Evolutionary conservation across 805 yeast species (phyloP).

Genomic region (Candida chauliodis): DNA sequence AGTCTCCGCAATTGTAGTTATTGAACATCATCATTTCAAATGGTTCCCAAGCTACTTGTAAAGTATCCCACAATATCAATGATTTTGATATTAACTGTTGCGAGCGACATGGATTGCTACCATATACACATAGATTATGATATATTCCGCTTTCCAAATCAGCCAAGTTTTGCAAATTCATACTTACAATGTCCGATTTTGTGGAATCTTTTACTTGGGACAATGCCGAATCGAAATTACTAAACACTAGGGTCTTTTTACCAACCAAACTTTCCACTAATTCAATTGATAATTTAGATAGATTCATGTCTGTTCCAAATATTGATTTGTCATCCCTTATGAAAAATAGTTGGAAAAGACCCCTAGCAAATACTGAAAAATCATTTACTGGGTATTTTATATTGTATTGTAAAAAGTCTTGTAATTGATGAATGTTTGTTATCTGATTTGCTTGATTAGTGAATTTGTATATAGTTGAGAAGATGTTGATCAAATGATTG

Average conservation of each 20-base stretch:
- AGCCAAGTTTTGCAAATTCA: conserved; percentile 29
- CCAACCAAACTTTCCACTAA: conserved; percentile 46
- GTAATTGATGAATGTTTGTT: conserved; percentile 21
- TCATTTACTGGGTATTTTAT: conserved; percentile 20
- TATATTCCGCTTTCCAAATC: conserved; percentile 46
- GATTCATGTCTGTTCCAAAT: conserved; percentile 40
- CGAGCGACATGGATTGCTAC: conserved; percentile 73
- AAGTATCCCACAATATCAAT: conserved; percentile 66
- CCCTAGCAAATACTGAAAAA: conserved; percentile 53
- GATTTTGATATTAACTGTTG: conserved; percentile 65
- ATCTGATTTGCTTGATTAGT: conserved; percentile 17
- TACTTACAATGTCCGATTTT: conserved; percentile 9
- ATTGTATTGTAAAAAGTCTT: conserved; percentile 24
- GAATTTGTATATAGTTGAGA: conserved; percentile 18
- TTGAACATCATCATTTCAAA: conserved; percentile 49
- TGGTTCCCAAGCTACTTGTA: conserved; percentile 71
- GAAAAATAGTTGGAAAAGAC: conserved; percentile 57
- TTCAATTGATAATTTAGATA: conserved; percentile 23
- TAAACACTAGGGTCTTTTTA: conserved; percentile 21
- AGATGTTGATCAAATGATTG: conserved; percentile 16
- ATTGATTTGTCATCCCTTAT: conserved; percentile 61
- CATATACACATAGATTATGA: conserved; percentile 26
- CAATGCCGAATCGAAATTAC: conserved; percentile 14
- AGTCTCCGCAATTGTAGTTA: conserved; percentile 36
- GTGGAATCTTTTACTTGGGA: conserved; percentile 9